Percentiles rank a stretch among this genome's conserved stretches.
phyloP scores from a whole-genome alignment of 1,284 basidiomycete species.

The Ustilago hordei region DNA sequence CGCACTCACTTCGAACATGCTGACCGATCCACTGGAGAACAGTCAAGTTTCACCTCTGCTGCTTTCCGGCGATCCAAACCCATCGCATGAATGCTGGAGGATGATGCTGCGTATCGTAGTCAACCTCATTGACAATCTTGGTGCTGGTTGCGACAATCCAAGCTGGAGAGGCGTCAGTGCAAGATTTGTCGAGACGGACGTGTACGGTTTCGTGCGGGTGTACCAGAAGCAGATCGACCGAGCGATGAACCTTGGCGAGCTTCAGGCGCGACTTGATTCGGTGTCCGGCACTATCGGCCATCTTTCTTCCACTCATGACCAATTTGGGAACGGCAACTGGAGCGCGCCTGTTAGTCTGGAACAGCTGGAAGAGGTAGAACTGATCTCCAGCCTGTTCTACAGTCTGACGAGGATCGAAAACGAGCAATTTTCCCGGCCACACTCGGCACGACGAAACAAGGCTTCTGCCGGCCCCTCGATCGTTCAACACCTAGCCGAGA shows the following conservation, averaged over 20 bases:
- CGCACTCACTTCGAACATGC: slow-evolving; percentile 84
- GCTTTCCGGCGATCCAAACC: slow-evolving; percentile 79
- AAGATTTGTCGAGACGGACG: slow-evolving; percentile 87
- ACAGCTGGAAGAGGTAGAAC: slow-evolving; percentile 53
- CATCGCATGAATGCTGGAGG: slow-evolving; percentile 84
- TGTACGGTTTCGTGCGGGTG: slow-evolving; percentile 85
- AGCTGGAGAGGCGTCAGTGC: slow-evolving; percentile 72
- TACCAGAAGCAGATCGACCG: slow-evolving; percentile 83
- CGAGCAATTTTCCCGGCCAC: slow-evolving; percentile 15
- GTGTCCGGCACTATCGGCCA: slow-evolving; percentile 75
- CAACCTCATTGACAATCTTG: slow-evolving; percentile 76
- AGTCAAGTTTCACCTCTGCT: slow-evolving; percentile 79
- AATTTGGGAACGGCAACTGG: background rate
- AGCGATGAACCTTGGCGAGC: slow-evolving; percentile 79
- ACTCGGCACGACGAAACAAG: background rate
- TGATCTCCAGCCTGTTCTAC: slow-evolving; percentile 53
- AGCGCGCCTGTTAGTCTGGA: slow-evolving; percentile 31
- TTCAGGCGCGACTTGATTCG: slow-evolving; percentile 65
- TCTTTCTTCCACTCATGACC: slow-evolving; percentile 71
- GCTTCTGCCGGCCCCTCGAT: slow-evolving; percentile 18
- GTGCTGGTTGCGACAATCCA: slow-evolving; percentile 31
- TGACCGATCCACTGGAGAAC: slow-evolving; percentile 80
- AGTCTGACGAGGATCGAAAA: slow-evolving; percentile 44
- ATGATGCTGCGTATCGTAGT: slow-evolving; percentile 85
- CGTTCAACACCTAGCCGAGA: slow-evolving; percentile 28